These are phyloP conservation scores for Coemansia sp. DNA, from an alignment of 192 early-diverging fungal species.

Conservation along the genomic window DNA sequence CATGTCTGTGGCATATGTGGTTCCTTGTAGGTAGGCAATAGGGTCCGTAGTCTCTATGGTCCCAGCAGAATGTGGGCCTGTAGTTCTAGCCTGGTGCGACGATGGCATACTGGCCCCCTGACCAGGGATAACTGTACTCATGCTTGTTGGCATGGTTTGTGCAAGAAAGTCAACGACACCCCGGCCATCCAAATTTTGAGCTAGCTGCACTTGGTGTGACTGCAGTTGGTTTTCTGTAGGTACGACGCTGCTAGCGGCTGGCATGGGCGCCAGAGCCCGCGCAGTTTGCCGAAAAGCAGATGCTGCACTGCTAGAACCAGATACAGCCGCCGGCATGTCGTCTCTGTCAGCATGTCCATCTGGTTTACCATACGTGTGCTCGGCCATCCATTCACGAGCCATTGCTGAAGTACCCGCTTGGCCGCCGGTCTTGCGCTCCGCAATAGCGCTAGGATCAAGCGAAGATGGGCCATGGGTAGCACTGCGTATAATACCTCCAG, in stretches of 20 bases:
- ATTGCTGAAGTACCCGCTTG: constrained; percentile 5
- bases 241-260: neutral
- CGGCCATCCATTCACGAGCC: constrained; percentile 24
- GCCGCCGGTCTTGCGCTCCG: constrained; percentile 25
- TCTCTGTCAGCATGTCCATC: constrained; percentile 50
- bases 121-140: constrained; percentile 12
- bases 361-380: constrained; percentile 1
- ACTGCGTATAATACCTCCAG: constrained; percentile 17
- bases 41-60: constrained; percentile 15
- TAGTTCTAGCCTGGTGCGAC: constrained; percentile 2
- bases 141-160: constrained; percentile 35
- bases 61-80: neutral
- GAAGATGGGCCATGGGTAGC: constrained; percentile 7
- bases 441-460: constrained; percentile 14
- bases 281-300: constrained; percentile 57
- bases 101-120: neutral
- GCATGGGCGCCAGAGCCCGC: constrained; percentile 1
- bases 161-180: constrained; percentile 34
- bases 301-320: constrained; percentile 61
- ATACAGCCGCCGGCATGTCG: constrained; percentile 59
- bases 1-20: constrained; percentile 44
- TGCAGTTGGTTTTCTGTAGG: neutral
- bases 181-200: constrained; percentile 43
- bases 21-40: constrained; percentile 34
- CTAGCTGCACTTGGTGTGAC: constrained; percentile 87